Evolutionary conservation across 768 basidiomycete species (phyloP).

Genomic region (Pleurotus tuoliensis): DNA sequence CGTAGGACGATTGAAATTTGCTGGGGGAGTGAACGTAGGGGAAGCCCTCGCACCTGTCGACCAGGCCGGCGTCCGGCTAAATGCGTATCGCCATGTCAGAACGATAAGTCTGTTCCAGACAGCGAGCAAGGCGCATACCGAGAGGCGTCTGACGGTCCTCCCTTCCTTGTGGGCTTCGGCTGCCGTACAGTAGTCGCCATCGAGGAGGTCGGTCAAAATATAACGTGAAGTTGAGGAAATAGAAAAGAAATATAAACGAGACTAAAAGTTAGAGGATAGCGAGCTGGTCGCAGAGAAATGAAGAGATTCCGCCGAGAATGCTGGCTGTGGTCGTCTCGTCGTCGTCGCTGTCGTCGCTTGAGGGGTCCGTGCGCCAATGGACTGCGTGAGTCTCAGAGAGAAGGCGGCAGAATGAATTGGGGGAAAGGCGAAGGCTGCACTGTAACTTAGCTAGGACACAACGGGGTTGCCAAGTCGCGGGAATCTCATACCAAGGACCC

Average conservation of each 20-base stretch:
- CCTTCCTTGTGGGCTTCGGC: conserved; percentile 58
- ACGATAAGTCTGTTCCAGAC: not conserved
- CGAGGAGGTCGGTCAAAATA: conserved; percentile 4
- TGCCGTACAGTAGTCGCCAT: conserved; percentile 69
- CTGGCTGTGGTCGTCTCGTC: conserved; percentile 2
- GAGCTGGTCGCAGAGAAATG: conserved; percentile 8
- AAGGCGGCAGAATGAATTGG: conserved; percentile 1
- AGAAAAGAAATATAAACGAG: conserved; percentile 5
- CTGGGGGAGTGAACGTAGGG: conserved; percentile 63
- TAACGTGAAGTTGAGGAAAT: conserved; percentile 3
- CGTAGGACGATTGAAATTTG: conserved; percentile 32
- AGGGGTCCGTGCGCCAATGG: conserved; percentile 5
- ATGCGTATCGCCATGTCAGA: not conserved
- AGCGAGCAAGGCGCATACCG: conserved; percentile 29
- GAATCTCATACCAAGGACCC: conserved; percentile 2
- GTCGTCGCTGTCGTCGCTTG: conserved; percentile 1
- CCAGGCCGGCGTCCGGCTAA: conserved; percentile 50
- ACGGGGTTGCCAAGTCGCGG: conserved; percentile 3
- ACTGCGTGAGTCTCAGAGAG: conserved; percentile 3
- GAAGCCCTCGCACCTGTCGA: conserved; percentile 57
- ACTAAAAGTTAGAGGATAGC: conserved; percentile 2
- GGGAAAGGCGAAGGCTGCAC: not conserved
- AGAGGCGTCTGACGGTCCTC: conserved; percentile 55
- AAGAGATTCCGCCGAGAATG: conserved; percentile 2
- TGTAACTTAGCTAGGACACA: not conserved